These are phyloP conservation scores for Boletus patriciae DNA, from an alignment of 768 basidiomycete genomes.

Conservation along the genomic window DNA sequence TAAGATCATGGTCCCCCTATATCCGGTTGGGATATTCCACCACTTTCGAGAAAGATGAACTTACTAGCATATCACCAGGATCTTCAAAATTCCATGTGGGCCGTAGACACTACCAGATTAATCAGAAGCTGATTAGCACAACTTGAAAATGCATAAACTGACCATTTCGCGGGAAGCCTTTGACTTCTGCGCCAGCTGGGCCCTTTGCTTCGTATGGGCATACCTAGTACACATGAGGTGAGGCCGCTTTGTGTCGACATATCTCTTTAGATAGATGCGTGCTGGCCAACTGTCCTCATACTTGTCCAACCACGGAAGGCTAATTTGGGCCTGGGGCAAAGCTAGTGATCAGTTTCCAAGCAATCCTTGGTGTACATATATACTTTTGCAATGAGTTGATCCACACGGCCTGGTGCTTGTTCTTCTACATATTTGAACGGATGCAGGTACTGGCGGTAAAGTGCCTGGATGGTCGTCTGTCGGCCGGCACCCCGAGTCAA, in stretches of 20 bases:
- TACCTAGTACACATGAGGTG: background rate
- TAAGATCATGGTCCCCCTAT: background rate
- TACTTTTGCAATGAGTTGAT: slow-evolving; percentile 12
- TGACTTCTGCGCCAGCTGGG: background rate
- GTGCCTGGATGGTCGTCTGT: slow-evolving; percentile 9
- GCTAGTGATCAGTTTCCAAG: background rate
- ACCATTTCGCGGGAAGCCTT: background rate
- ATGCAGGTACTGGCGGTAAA: slow-evolving; percentile 6
- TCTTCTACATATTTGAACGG: slow-evolving; percentile 21
- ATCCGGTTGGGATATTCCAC: background rate
- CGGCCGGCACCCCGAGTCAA: background rate
- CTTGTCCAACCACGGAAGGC: slow-evolving; percentile 19
- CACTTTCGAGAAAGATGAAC: slow-evolving; percentile 1
- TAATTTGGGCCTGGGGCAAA: slow-evolving; percentile 4
- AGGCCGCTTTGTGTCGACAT: slow-evolving; percentile 5
- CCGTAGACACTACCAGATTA: background rate
- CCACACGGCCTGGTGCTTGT: slow-evolving; percentile 4
- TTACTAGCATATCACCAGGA: background rate
- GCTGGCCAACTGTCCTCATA: slow-evolving; percentile 24
- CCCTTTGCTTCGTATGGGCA: background rate
- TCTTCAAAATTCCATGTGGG: background rate
- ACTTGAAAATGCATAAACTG: background rate
- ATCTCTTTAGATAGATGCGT: slow-evolving; percentile 22
- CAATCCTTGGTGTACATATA: background rate
- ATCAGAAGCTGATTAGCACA: background rate